These are phyloP conservation scores for Astrocystis sublimbata DNA, from an alignment of 495 filamentous ascomycete genomes.

Conservation along the genomic window DNA sequence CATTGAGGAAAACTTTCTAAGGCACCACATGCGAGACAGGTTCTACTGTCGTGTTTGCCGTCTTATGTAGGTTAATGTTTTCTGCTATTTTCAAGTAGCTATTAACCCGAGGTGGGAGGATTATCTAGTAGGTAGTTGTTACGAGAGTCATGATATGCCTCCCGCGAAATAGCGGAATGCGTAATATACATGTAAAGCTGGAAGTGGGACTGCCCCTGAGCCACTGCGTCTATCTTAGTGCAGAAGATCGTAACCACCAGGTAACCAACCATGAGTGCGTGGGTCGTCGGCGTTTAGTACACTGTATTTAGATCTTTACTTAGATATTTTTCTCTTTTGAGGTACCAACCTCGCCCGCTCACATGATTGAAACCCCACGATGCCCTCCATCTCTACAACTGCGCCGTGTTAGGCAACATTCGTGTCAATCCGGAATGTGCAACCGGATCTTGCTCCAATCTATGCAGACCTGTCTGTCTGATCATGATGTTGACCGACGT, in stretches of 20 bases:
- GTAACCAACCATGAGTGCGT: too few relatives aligned
- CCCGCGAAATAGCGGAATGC: background rate
- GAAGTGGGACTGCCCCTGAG: background rate
- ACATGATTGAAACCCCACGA: background rate
- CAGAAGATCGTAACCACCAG: background rate
- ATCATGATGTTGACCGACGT: background rate
- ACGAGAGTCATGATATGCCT: too few relatives aligned
- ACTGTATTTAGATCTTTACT: too few relatives aligned
- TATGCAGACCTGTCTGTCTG: too few relatives aligned
- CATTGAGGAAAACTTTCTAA: too few relatives aligned
- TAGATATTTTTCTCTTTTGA: background rate
- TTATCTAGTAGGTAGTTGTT: too few relatives aligned
- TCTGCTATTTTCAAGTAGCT: too few relatives aligned
- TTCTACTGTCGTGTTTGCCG: too few relatives aligned
- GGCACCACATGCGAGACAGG: too few relatives aligned
- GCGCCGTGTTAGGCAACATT: background rate
- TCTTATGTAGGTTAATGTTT: too few relatives aligned
- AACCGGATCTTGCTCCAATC: slow-evolving; percentile 8
- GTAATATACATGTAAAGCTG: background rate
- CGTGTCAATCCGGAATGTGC: background rate
- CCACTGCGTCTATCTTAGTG: background rate
- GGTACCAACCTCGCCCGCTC: background rate
- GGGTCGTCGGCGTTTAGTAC: too few relatives aligned
- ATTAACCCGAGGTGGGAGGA: too few relatives aligned
- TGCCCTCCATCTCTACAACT: background rate